phyloP scores from a whole-genome alignment of 768 basidiomycete species.

The Russula virescens region DNA sequence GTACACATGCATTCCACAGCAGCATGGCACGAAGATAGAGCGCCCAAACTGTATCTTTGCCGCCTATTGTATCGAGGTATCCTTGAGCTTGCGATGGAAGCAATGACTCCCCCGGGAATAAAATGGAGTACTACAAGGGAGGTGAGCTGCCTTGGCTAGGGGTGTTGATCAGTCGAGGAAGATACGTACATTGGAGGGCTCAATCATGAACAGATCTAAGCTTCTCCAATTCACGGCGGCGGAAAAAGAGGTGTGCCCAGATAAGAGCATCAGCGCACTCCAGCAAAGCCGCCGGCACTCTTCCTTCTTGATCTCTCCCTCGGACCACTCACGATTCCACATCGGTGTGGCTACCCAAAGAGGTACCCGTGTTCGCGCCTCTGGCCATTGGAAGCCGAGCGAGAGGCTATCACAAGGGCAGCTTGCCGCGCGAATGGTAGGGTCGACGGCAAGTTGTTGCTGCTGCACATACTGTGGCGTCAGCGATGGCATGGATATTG shows the following conservation, averaged over 20 bases:
- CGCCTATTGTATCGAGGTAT: conserved; percentile 31
- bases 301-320: conserved; percentile 62
- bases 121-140: conserved; percentile 50
- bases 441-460: neutral
- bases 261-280: conserved; percentile 59
- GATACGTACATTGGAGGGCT: conserved; percentile 61
- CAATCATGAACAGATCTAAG: conserved; percentile 50
- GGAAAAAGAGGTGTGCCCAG: conserved; percentile 58
- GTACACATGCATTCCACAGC: conserved; percentile 68
- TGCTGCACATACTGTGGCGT: neutral
- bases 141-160: neutral
- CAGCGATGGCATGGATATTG: neutral
- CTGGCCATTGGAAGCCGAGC: conserved; percentile 46
- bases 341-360: conserved; percentile 60
- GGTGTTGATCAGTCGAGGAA: neutral
- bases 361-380: conserved; percentile 48
- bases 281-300: conserved; percentile 68
- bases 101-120: conserved; percentile 71
- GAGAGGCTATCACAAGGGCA: conserved; percentile 48
- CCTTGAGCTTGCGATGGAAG: conserved; percentile 30
- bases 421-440: neutral
- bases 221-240: conserved; percentile 35
- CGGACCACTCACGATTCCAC: conserved; percentile 55
- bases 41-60: conserved; percentile 71
- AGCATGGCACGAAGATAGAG: conserved; percentile 63